Base-by-base conservation (phyloP, 2,329 filamentous ascomycete genomes). In the Ophiocordyceps sinensis region DNA sequence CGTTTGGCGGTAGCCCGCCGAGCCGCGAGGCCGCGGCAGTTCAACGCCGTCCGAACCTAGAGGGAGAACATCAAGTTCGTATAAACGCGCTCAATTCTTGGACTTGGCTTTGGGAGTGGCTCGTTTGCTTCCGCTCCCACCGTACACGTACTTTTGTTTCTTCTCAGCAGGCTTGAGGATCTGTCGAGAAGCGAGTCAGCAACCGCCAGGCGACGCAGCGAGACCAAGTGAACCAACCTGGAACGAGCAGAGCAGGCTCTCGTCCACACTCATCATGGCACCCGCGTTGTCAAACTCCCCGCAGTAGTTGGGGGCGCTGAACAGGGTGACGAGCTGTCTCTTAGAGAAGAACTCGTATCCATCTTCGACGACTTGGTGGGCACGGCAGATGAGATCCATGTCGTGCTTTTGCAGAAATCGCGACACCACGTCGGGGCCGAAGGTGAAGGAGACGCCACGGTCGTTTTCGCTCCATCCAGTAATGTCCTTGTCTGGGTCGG, bases 301-400 rank as follows among this genome's bases (percentile, higher is more conserved):
- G 57, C 89, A 98, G 73, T 98, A 98, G 70, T 98, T 98, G 51
- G 91, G 91, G 41, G 91, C 91, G 58, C 86, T 94, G 72, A 98
- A 98, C 44, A 98, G 72, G 43, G 91, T 98, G 48, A 98, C 91
- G 49, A 98, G 73, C 65, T 96, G 89, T 53, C 91, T 82, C 70
- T 96, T 96, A 46, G 87, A 94, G 72, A 98, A 98, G 73, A 98
- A 98, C 64, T 98, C 91, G 68, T 98, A 98, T 43, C 91, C 91
- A 56, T 98, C 91, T 67, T 98, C 91, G 43, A 98, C 91, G 49
- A 96, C 91, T 67, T 96, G 89, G 66, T 98, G 91, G 49, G 91
- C 91, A 64, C 91, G 85, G 67, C 91, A 98, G 63, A 98, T 96
- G 58, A 98, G 74, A 57, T 98, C 91, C 89, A 98, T 96, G 68